Evolutionary conservation across 73 alveolate species (phyloP).

Genomic region (Tetrahymena elliotti): DNA sequence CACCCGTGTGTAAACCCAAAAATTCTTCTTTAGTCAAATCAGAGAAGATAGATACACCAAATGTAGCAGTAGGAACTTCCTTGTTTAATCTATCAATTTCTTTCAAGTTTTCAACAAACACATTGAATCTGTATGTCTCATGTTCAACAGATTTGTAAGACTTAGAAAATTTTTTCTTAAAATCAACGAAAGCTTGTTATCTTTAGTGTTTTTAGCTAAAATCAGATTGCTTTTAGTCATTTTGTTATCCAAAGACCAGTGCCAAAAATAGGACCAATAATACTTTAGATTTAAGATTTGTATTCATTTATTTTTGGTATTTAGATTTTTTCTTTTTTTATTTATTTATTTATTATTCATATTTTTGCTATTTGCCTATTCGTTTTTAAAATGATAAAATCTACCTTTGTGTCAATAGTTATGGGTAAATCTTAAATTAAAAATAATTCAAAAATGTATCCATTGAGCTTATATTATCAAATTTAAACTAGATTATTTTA

Average conservation of each 20-base stretch:
- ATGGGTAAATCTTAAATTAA: too few species aligned
- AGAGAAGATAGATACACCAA: background rate
- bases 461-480: too few species aligned
- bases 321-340: too few species aligned
- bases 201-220: background rate
- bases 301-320: background rate
- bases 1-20: background rate
- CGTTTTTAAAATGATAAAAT: too few species aligned
- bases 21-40: background rate
- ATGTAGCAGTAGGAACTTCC: background rate
- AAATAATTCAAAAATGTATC: too few species aligned
- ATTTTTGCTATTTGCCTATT: too few species aligned
- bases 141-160: background rate
- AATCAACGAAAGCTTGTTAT: background rate
- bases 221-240: background rate
- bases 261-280: background rate
- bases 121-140: background rate
- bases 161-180: background rate
- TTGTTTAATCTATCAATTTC: background rate
- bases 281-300: too few species aligned
- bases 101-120: background rate
- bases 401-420: too few species aligned
- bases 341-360: background rate
- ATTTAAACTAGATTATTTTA: too few species aligned
- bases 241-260: background rate